Percentiles rank a stretch among this genome's conserved stretches.
phyloP scores from a whole-genome alignment of 352 stramenopile genomes.

The Phytophthora fragariaefolia region DNA sequence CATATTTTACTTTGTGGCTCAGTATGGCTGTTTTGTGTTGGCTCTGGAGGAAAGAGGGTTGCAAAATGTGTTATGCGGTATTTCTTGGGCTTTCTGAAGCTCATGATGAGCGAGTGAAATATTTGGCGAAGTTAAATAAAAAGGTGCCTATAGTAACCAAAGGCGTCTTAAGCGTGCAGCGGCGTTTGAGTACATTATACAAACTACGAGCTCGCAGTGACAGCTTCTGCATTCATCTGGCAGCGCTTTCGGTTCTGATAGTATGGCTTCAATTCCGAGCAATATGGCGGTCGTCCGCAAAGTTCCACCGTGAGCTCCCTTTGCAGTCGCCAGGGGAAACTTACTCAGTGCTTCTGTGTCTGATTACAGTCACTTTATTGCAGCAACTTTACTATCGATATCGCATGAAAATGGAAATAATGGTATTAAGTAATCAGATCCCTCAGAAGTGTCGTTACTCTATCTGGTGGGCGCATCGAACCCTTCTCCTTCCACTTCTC shows the following conservation, averaged over 20 bases:
- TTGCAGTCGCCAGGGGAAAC: constrained; percentile 60
- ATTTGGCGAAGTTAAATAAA: constrained; percentile 27
- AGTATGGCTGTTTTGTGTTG: constrained; percentile 29
- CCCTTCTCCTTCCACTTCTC: constrained; percentile 53
- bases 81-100: constrained; percentile 34
- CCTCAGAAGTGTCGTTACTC: constrained; percentile 22
- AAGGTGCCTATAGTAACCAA: constrained; percentile 29
- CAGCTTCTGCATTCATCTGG: constrained; percentile 44
- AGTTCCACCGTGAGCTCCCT: constrained; percentile 21
- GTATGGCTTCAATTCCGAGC: constrained; percentile 65
- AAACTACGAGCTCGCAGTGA: constrained; percentile 41
- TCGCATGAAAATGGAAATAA: constrained; percentile 57
- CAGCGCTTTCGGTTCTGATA: constrained; percentile 42
- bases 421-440: constrained; percentile 59
- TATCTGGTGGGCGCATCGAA: constrained; percentile 25
- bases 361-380: constrained; percentile 52
- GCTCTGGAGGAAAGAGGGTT: constrained; percentile 48
- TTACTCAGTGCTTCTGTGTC: constrained; percentile 47
- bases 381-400: constrained; percentile 59
- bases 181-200: constrained; percentile 39
- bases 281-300: constrained; percentile 54
- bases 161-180: constrained; percentile 29
- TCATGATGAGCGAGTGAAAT: neutral
- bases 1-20: constrained; percentile 40
- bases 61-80: constrained; percentile 42